phyloP scores from a whole-genome alignment of 2,329 filamentous ascomycete species.

The Chalaropsis ovoidea region DNA sequence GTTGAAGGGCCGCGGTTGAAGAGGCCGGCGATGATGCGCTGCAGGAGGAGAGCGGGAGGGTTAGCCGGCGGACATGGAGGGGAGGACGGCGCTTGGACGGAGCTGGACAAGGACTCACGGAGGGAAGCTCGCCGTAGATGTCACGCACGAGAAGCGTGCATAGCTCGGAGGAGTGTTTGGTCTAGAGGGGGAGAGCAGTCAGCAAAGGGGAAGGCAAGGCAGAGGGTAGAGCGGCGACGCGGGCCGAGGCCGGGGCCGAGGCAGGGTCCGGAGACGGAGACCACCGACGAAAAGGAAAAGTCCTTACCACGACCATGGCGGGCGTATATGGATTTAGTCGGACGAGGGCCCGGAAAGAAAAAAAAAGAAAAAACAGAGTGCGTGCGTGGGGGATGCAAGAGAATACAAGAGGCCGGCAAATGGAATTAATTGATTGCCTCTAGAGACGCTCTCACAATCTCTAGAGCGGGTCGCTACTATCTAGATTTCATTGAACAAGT shows the following conservation, averaged over 20 bases:
- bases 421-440: slow-evolving; percentile 44
- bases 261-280: background rate
- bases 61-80: background rate
- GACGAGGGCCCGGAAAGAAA: too few relatives aligned
- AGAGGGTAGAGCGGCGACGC: slow-evolving; percentile 11
- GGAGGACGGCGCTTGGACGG: background rate
- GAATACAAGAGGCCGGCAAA: background rate
- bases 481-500: slow-evolving; percentile 47
- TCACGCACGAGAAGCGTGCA: slow-evolving; percentile 83
- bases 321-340: slow-evolving; percentile 43
- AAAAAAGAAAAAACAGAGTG: background rate
- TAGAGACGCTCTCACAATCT: slow-evolving; percentile 70
- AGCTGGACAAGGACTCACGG: slow-evolving; percentile 49
- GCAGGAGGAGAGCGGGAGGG: slow-evolving; percentile 15
- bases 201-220: background rate
- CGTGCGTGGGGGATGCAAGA: too few relatives aligned
- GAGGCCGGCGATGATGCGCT: slow-evolving; percentile 79
- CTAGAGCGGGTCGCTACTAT: slow-evolving; percentile 65
- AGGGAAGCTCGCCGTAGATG: slow-evolving; percentile 80
- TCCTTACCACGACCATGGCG: slow-evolving; percentile 34
- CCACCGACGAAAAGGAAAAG: background rate
- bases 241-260: background rate
- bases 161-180: slow-evolving; percentile 72
- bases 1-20: slow-evolving; percentile 68
- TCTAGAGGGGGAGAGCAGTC: slow-evolving; percentile 34